Conservation (phyloP, 1,284 basidiomycete species). For the Ceraceosorus guamensis region DNA sequence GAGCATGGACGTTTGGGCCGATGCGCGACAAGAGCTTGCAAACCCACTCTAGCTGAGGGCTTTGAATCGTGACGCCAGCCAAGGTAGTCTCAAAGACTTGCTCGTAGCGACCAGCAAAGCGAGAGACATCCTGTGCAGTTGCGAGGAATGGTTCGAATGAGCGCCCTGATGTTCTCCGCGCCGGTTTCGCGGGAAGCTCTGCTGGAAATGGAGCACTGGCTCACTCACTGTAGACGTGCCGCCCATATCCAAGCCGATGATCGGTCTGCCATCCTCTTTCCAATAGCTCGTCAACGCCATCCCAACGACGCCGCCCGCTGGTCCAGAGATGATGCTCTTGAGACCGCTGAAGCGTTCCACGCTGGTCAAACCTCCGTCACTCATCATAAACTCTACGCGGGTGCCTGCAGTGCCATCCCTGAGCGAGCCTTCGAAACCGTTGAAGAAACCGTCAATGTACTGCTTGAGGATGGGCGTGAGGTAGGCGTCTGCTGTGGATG, state of each 20-base stretch:
- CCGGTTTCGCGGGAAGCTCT: no score
- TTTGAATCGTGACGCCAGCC: conserved; percentile 79
- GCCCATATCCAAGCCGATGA: conserved; percentile 59
- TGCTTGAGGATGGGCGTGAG: conserved; percentile 78
- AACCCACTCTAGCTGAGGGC: conserved; percentile 58
- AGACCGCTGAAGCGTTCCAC: conserved; percentile 78
- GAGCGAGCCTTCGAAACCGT: conserved; percentile 72
- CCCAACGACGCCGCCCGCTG: conserved; percentile 80
- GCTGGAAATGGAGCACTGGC: no score
- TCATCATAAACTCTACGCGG: conserved; percentile 47
- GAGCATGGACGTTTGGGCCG: neutral
- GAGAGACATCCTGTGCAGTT: conserved; percentile 62
- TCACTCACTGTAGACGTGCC: conserved; percentile 56
- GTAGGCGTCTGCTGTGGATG: conserved; percentile 91
- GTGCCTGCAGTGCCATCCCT: conserved; percentile 49
- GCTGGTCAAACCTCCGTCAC: conserved; percentile 69
- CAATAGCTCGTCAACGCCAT: conserved; percentile 80
- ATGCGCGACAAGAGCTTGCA: neutral
- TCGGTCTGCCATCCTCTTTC: conserved; percentile 58
- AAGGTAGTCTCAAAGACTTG: conserved; percentile 84
- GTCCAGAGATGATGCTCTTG: conserved; percentile 78
- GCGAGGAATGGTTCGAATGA: neutral
- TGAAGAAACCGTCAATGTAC: conserved; percentile 88
- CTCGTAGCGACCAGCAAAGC: conserved; percentile 77
- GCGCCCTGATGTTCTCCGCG: neutral